Base-by-base conservation (phyloP, 352 stramenopile species). In the Phytophthora europaea region DNA sequence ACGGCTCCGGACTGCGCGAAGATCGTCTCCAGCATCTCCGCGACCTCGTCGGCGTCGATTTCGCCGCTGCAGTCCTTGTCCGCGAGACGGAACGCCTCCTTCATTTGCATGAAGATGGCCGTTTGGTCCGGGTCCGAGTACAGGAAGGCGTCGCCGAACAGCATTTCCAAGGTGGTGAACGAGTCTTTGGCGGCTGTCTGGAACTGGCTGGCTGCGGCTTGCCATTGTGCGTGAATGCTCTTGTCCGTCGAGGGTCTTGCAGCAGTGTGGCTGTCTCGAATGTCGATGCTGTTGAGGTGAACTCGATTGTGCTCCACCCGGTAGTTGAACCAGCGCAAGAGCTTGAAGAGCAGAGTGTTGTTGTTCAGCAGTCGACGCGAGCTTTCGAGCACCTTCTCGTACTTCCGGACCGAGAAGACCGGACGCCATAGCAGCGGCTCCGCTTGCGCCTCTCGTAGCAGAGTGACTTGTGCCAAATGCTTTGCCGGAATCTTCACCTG, bases 81-180 rank as follows among this genome's bases (percentile, higher is more conserved):
- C 2, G 82, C 87, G 6, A 92, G 71, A 20, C 87, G 84, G 68
- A 94, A 94, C 0, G 87, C 87, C 53, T 94, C 87, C 38, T 94
- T 94, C 81, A 94, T 94, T 61, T 94, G 87, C 87, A 94, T 91
- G 54, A 94, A 94, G 55, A 94, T 76, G 15, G 87, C 87, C 0
- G 87, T 94, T 56, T 94, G 85, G 45, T 94, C 87, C 12, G 85
- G 80, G 22, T 94, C 87, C 0, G 84, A 81, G 72, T 94, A 94
- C 56, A 91, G 45, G 48, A 94, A 94, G 8, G 82, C 70, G n/a
- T 93, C 85, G 8, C 87, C 78, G 48, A 94, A 94, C 18, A 94
- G 73, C 69, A 84, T 80, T 34, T 88, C 61, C 34, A 94, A 65
- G 2, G 87, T 94, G 9, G 81, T 75, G 59, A 94, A 94, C 10